Percentiles rank a stretch among this genome's conserved stretches.
These are phyloP conservation scores for Phycomyces blakesleeanus DNA, from an alignment of 192 early-diverging fungal species.

Conservation along the genomic window DNA sequence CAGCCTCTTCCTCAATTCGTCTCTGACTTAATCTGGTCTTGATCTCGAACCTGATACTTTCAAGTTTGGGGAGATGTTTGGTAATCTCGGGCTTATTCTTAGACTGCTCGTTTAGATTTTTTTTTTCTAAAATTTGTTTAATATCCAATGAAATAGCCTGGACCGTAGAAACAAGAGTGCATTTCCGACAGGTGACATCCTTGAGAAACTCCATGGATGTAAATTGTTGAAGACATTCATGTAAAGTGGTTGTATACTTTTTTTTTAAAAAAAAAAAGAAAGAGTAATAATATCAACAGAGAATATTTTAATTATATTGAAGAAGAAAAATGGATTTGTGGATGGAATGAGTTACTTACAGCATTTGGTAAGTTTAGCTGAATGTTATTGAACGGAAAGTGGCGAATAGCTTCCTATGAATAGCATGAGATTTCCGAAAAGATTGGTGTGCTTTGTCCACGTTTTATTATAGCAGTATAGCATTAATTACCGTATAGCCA, in stretches of 20 bases:
- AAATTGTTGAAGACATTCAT: constrained; percentile 51
- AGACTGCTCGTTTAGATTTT: constrained; percentile 2
- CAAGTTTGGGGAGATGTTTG: constrained; percentile 20
- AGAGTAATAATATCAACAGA: not conserved
- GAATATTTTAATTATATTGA: no score
- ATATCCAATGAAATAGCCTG: constrained; percentile 32
- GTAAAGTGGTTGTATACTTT: constrained; percentile 45
- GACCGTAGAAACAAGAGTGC: constrained; percentile 52
- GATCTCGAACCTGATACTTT: constrained; percentile 18
- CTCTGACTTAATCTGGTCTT: constrained; percentile 21
- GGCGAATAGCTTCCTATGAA: constrained; percentile 61
- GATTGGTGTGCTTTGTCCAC: not conserved
- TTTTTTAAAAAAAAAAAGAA: not conserved
- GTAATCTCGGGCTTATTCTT: constrained; percentile 10
- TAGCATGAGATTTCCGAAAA: not conserved
- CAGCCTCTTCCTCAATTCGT: constrained; percentile 27
- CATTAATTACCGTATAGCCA: constrained; percentile 58
- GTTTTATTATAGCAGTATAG: not conserved
- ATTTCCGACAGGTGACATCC: constrained; percentile 65
- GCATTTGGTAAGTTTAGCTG: constrained; percentile 60
- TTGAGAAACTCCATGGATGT: constrained; percentile 59
- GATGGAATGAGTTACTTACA: constrained; percentile 5
- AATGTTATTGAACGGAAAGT: constrained; percentile 79
- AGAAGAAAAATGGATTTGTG: no score
- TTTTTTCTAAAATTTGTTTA: constrained; percentile 15